These are phyloP conservation scores for Cytospora paraplurivora DNA, from an alignment of 2,329 filamentous ascomycete genomes.

Conservation along the genomic window DNA sequence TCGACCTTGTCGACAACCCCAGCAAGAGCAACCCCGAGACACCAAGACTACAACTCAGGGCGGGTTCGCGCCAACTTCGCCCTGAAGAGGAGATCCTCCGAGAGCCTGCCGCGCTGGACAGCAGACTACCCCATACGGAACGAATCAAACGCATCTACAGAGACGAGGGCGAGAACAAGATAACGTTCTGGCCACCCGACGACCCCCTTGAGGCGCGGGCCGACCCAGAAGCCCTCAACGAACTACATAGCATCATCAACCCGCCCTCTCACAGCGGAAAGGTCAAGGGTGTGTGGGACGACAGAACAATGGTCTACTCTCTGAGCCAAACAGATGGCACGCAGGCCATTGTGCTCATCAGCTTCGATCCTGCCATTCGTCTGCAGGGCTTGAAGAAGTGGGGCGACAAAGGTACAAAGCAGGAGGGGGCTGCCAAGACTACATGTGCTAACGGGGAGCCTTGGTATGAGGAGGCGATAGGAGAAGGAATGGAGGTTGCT, in stretches of 20 bases:
- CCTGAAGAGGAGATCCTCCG: conserved; percentile 32
- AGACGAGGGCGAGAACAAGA: conserved; percentile 25
- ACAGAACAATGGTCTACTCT: conserved; percentile 51
- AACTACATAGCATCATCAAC: conserved; percentile 44
- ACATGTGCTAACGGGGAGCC: not conserved
- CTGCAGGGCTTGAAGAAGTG: conserved; percentile 36
- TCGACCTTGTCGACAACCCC: conserved; percentile 61
- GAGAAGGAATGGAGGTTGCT: conserved; percentile 6
- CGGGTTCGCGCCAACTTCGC: conserved; percentile 45
- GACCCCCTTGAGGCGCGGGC: conserved; percentile 29
- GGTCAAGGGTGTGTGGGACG: conserved; percentile 48
- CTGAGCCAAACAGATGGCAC: conserved; percentile 33
- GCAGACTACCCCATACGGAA: conserved; percentile 19
- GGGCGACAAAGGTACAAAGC: conserved; percentile 24
- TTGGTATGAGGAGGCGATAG: not conserved
- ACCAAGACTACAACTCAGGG: conserved; percentile 51
- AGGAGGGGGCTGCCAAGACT: not conserved
- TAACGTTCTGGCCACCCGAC: conserved; percentile 41
- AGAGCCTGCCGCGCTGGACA: conserved; percentile 3
- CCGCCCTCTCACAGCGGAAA: conserved; percentile 40
- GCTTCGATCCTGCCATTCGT: conserved; percentile 45
- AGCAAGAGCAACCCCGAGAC: conserved; percentile 35
- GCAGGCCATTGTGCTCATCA: conserved; percentile 45
- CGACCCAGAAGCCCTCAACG: conserved; percentile 36
- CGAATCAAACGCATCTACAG: conserved; percentile 34